Base-by-base conservation (phyloP, 1,284 basidiomycete genomes). In the Polyporus tsugae region DNA sequence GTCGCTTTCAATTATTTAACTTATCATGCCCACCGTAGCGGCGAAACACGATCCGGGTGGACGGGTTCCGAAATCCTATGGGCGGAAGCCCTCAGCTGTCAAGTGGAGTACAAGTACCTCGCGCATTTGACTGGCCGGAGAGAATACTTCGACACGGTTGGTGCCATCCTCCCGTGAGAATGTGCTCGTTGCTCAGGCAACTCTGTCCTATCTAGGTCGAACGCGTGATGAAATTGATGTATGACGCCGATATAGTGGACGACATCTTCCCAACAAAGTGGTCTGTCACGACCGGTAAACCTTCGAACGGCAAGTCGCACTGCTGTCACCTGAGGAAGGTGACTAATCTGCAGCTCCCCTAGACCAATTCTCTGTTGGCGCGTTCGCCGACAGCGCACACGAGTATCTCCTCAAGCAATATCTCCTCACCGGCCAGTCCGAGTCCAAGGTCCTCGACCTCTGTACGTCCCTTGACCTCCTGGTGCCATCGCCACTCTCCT, bases 381-480 rank as follows among this genome's bases (percentile, higher is more conserved):
- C 84, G 2, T 83, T 83, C 60, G 89, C 89, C 2, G 91, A 93
- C 72, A 93, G 91, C 75, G 87, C 87, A 2, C 89, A 93, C 69
- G 92, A 94, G 77, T 94, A 94, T 74, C 83, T 91, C n/a, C 83
- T 94, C 57, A 94, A 94, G 73, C 88, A 91, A 70, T 91, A 88
- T 77, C 80, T 93, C 11, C 82, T 92, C 19, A 89, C 89, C 4
- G 86, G 83, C 17, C 84, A 85, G 72, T 85, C 85, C 2, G 91
- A 93, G 75, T 84, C 82, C 70, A 81, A 80, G 29, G 86, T 86
- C 69, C 81, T 89, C 6, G 85, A 90, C 74, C 84, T 91, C 80
- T 92, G 91, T 92, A 80, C 57, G 88, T 73, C 38, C 29, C 29
- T 29, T 29, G 29, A 29, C 29, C 29, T 29, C 29, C 29, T 29